A percentile compares a stretch with the other conserved stretches of the same genome.
These are phyloP conservation scores for Infundibulicybe gibba DNA, from an alignment of 768 basidiomycete species.

Conservation along the genomic window DNA sequence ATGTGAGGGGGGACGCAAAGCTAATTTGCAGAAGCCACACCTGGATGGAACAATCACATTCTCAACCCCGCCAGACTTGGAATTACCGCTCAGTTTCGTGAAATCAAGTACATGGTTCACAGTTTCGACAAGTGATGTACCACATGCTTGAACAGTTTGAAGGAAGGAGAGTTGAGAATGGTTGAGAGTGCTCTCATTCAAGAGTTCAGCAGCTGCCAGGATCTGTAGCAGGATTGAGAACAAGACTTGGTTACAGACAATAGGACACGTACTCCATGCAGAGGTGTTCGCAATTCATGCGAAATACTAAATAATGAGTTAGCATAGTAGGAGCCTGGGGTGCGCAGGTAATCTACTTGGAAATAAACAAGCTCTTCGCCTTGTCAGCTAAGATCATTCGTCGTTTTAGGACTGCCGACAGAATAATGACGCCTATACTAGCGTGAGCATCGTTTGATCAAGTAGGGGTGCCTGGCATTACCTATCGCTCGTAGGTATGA, in stretches of 20 bases:
- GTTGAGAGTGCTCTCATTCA: conserved; percentile 79
- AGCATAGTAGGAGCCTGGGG: not conserved
- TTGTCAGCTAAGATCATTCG: conserved; percentile 94
- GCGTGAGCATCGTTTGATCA: conserved; percentile 2
- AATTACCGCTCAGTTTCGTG: conserved; percentile 88
- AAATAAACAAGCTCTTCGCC: conserved; percentile 89
- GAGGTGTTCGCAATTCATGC: conserved; percentile 85
- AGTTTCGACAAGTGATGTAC: conserved; percentile 93
- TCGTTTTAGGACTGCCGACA: conserved; percentile 89
- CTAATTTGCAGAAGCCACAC: conserved; percentile 16
- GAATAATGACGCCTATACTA: conserved; percentile 74
- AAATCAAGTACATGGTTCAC: conserved; percentile 97
- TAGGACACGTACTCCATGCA: conserved; percentile 68
- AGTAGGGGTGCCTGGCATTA: conserved; percentile 16
- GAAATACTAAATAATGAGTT: conserved; percentile 57
- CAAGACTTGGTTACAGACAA: not conserved
- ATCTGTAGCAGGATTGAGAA: conserved; percentile 44
- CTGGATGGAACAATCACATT: conserved; percentile 67
- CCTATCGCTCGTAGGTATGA: conserved; percentile 92
- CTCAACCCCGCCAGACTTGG: conserved; percentile 74
- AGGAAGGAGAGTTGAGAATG: conserved; percentile 83
- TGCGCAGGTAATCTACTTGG: conserved; percentile 53
- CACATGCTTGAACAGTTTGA: conserved; percentile 92
- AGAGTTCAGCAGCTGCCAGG: conserved; percentile 87
- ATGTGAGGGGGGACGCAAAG: conserved; percentile 1